A percentile compares a stretch with the other conserved stretches of the same genome.
These are phyloP conservation scores for Trypanosoma boissoni DNA, from an alignment of 208 protist genomes.

Conservation along the genomic window DNA sequence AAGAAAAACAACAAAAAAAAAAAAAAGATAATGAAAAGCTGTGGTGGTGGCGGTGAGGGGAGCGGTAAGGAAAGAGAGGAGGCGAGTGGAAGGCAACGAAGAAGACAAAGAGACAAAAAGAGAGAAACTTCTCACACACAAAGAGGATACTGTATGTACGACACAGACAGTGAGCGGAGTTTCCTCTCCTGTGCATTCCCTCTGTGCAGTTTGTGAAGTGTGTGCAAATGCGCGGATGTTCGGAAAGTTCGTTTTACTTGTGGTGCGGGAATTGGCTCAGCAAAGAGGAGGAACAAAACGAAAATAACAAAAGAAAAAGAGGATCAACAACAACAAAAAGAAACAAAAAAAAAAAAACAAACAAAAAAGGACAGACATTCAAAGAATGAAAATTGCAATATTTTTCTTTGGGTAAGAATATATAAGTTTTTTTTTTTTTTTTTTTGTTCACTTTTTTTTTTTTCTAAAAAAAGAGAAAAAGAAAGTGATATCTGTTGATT, in stretches of 20 bases:
- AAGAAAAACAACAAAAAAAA: background rate
- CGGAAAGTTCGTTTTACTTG: no score
- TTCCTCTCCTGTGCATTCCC: no score
- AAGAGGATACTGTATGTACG: no score
- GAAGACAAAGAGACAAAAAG: background rate
- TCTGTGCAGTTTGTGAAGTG: no score
- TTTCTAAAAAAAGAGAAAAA: no score
- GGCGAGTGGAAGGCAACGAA: background rate
- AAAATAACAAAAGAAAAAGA: background rate
- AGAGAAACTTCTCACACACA: background rate
- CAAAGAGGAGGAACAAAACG: background rate
- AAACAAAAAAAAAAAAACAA: slow-evolving; percentile 3
- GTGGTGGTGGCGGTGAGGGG: no score
- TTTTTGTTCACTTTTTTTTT: no score
- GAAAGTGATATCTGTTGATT: no score
- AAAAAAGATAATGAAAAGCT: background rate
- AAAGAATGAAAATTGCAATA: slow-evolving; percentile 5
- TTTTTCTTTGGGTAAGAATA: slow-evolving; percentile 17
- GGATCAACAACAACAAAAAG: background rate
- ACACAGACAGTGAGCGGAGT: no score
- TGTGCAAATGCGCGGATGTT: background rate
- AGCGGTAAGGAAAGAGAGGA: background rate
- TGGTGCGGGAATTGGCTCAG: no score
- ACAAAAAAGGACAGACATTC: slow-evolving; percentile 3
- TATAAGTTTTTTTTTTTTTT: no score